Percentiles rank a stretch among this genome's conserved stretches.
phyloP scores from a whole-genome alignment of 2,329 filamentous ascomycete genomes.

The Ceratocystis cubensis region DNA sequence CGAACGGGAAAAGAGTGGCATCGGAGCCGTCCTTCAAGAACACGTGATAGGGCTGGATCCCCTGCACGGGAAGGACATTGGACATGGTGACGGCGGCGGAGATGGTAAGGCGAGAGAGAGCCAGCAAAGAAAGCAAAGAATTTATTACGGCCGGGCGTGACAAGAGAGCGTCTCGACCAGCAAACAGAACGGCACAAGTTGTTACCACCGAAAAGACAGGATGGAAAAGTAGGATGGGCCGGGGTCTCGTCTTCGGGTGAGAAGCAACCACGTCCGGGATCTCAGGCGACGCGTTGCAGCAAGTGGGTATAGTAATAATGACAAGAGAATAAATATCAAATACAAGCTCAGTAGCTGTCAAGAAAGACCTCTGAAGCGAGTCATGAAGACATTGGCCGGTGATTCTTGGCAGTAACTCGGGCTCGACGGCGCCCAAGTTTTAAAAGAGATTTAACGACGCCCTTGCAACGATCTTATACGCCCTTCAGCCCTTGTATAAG shows the following conservation, averaged over 20 bases:
- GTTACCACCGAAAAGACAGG: background rate
- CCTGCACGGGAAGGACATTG: slow-evolving; percentile 60
- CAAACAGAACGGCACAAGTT: background rate
- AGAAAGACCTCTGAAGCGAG: background rate
- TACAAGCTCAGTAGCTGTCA: background rate
- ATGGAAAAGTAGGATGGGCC: background rate
- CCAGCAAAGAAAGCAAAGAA: background rate
- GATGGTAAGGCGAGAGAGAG: background rate
- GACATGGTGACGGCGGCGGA: slow-evolving; percentile 5
- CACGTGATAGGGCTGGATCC: slow-evolving; percentile 45
- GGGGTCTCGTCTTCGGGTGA: slow-evolving; percentile 2
- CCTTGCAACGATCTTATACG: background rate
- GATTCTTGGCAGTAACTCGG: background rate
- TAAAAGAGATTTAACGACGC: background rate
- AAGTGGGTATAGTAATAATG: background rate
- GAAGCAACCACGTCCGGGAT: background rate
- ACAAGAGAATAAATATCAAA: background rate
- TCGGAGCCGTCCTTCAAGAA: slow-evolving; percentile 72
- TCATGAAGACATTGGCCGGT: no score
- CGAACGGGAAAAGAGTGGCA: slow-evolving; percentile 73
- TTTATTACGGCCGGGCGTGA: background rate
- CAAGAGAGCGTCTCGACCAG: background rate
- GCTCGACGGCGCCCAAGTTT: background rate
- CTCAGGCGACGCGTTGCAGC: background rate
- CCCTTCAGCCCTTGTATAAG: slow-evolving; percentile 2